Conservation (phyloP, 176 grass and related monocot genomes). For the Pharus latifolius region DNA sequence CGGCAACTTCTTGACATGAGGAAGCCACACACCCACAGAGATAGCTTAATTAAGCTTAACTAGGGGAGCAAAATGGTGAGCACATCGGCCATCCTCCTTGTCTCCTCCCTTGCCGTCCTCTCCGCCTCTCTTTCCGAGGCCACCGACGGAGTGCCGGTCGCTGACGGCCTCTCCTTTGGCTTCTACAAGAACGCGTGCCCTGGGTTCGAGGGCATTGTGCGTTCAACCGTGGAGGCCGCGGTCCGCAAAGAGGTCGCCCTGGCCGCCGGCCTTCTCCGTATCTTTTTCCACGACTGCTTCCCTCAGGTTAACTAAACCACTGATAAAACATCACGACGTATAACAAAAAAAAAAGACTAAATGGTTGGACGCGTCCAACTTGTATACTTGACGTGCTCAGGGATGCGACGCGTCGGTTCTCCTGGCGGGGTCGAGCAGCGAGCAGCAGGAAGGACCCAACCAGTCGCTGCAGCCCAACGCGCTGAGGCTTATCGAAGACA, state of each 20-base stretch:
- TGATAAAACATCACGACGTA: too few species aligned
- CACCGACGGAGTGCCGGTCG: neutral
- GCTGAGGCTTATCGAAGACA: conserved; percentile 26
- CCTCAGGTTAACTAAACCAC: too few species aligned
- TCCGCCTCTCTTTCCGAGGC: neutral
- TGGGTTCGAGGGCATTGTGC: conserved; percentile 17
- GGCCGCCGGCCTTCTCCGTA: conserved; percentile 31
- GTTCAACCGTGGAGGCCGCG: neutral
- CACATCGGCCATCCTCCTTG: neutral
- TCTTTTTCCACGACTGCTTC: conserved; percentile 48
- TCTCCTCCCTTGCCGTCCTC: neutral
- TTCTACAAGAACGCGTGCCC: conserved; percentile 17
- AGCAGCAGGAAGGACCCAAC: too few species aligned
- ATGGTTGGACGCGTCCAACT: too few species aligned
- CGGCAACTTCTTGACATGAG: neutral
- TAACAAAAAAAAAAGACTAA: too few species aligned
- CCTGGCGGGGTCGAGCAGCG: neutral
- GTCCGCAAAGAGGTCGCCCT: neutral
- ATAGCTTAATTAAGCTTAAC: too few species aligned
- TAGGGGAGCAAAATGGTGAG: neutral
- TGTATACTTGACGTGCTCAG: too few species aligned
- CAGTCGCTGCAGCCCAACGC: conserved; percentile 13
- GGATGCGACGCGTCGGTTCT: conserved; percentile 48
- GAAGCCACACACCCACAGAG: neutral
- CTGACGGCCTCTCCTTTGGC: neutral